Percentiles rank a stretch among this genome's conserved stretches.
phyloP scores from a whole-genome alignment of 2,329 filamentous ascomycete genomes.

The Fusarium agapanthi region DNA sequence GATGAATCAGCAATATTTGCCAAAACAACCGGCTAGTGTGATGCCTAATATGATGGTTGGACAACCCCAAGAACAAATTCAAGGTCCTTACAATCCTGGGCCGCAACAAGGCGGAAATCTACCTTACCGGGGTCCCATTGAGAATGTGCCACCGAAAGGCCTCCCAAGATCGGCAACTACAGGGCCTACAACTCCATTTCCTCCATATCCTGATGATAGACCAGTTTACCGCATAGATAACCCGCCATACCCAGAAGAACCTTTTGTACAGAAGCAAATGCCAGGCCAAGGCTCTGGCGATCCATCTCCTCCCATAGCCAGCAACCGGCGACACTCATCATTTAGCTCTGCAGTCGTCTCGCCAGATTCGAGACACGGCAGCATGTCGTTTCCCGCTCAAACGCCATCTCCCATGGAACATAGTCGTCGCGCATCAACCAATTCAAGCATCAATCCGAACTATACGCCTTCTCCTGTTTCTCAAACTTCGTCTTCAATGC shows the following conservation, averaged over 20 bases:
- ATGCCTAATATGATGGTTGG: conserved; percentile 34
- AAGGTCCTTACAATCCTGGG: background rate
- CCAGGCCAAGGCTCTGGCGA: background rate
- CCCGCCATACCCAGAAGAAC: conserved; percentile 26
- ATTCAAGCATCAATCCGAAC: conserved; percentile 25
- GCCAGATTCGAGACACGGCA: conserved; percentile 39
- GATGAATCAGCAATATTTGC: conserved; percentile 14
- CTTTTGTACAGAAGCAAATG: background rate
- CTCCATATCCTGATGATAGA: conserved; percentile 23
- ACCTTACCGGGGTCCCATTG: conserved; percentile 26
- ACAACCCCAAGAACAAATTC: background rate
- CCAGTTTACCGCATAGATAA: background rate
- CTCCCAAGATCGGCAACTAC: conserved; percentile 30
- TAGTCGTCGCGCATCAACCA: conserved; percentile 30
- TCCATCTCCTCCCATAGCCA: background rate
- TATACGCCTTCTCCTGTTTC: conserved; percentile 40
- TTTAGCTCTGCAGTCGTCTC: conserved; percentile 40
- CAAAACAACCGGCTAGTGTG: conserved; percentile 30
- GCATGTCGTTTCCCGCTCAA: conserved; percentile 39
- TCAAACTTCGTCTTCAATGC: conserved; percentile 24
- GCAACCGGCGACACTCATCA: conserved; percentile 41
- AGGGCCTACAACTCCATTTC: conserved; percentile 23
- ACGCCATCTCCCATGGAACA: conserved; percentile 45
- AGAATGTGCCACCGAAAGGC: conserved; percentile 19
- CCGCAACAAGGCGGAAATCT: conserved; percentile 10